Evolutionary conservation across 257 asterid species (phyloP).

Genomic region (Salvia miltiorrhiza): DNA sequence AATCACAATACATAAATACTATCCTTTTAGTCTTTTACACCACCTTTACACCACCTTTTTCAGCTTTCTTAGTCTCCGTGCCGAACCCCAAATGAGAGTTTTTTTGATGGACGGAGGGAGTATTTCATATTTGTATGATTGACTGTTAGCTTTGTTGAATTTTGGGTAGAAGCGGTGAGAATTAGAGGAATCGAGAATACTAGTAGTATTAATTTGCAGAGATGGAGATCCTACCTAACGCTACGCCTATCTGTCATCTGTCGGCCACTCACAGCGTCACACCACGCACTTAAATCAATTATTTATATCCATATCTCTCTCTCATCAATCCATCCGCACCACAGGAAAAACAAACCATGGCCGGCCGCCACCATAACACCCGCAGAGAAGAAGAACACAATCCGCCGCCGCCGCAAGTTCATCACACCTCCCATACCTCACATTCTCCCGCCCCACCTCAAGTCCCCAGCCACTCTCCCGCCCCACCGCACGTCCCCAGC

Average conservation of each 20-base stretch:
- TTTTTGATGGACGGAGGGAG: too few relatives aligned
- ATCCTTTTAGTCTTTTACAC: too few relatives aligned
- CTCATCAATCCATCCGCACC: neutral
- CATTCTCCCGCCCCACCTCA: conserved; percentile 21
- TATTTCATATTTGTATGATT: too few relatives aligned
- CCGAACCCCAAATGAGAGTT: too few relatives aligned
- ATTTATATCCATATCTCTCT: neutral
- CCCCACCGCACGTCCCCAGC: conserved; percentile 12
- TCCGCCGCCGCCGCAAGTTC: conserved; percentile 15
- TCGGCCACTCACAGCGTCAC: conserved; percentile 3
- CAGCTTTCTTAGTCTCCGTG: too few relatives aligned
- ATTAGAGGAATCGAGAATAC: neutral
- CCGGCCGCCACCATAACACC: conserved; percentile 2
- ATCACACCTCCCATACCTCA: conserved; percentile 1
- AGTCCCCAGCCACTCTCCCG: neutral
- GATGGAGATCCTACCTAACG: neutral
- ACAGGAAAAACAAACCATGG: neutral
- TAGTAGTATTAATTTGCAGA: too few relatives aligned
- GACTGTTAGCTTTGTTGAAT: neutral
- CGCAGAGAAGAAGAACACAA: conserved; percentile 14
- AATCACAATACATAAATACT: too few relatives aligned
- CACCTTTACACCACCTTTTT: too few relatives aligned
- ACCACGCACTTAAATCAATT: neutral
- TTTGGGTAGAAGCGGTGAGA: neutral
- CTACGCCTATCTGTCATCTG: neutral